Evolutionary conservation across 1,284 basidiomycete species (phyloP).

Genomic region (Ganoderma leucocontextum): DNA sequence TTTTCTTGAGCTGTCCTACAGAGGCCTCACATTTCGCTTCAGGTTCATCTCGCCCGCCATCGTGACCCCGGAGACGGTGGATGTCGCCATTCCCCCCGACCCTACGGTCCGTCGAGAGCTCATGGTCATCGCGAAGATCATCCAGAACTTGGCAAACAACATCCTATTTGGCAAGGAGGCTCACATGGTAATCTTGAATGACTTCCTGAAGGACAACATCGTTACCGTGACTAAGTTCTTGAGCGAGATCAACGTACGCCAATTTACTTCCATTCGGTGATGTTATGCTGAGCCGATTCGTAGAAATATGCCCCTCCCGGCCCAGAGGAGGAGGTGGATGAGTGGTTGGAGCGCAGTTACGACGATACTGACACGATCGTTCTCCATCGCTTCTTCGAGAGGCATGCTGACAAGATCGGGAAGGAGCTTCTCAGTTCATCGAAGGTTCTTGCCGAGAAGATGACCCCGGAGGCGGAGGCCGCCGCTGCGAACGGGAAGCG

Average conservation of each 20-base stretch:
- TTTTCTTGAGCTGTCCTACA: neutral
- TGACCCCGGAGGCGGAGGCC: constrained; percentile 51
- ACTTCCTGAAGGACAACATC: constrained; percentile 82
- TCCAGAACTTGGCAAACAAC: constrained; percentile 93
- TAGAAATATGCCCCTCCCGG: constrained; percentile 64
- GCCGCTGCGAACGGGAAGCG: constrained; percentile 71
- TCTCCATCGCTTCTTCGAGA: constrained; percentile 84
- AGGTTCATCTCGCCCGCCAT: constrained; percentile 89
- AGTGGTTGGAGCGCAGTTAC: constrained; percentile 76
- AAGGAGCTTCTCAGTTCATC: constrained; percentile 82
- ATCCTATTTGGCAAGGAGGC: constrained; percentile 90
- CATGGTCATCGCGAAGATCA: constrained; percentile 88
- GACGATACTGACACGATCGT: constrained; percentile 86
- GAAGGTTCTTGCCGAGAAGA: constrained; percentile 61
- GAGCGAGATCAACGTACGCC: constrained; percentile 78
- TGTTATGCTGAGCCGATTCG: neutral
- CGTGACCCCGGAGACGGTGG: constrained; percentile 85
- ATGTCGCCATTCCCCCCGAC: constrained; percentile 79
- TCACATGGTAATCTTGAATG: constrained; percentile 85
- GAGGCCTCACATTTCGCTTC: neutral
- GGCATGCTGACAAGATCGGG: constrained; percentile 85
- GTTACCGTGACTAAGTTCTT: constrained; percentile 84
- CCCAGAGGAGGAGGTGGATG: constrained; percentile 66
- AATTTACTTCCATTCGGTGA: constrained; percentile 11
- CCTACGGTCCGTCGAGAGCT: constrained; percentile 73